Evolutionary conservation across 2,329 filamentous ascomycete genomes (phyloP).

Genomic region (Stromatinia cepivora): DNA sequence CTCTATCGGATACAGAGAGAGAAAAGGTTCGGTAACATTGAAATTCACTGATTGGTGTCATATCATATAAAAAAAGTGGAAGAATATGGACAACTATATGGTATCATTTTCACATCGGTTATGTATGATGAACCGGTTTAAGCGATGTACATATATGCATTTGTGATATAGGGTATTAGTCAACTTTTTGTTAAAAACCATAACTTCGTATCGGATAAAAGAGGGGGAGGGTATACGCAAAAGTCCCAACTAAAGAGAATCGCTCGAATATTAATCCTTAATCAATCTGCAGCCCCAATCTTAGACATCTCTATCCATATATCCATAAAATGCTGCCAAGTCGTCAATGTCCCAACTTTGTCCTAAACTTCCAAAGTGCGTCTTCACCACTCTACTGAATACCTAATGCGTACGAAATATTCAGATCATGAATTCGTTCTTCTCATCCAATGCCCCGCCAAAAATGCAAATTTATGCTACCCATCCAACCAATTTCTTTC

Average conservation of each 20-base stretch:
- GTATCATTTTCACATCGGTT: background rate
- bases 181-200: constrained; percentile 4
- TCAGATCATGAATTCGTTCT: constrained; percentile 20
- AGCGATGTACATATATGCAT: constrained; percentile 7
- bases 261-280: constrained; percentile 16
- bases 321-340: constrained; percentile 22
- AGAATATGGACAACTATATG: background rate
- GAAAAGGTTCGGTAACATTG: background rate
- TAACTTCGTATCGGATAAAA: constrained; percentile 12
- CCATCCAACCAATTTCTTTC: background rate
- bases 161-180: constrained; percentile 6
- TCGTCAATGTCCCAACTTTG: constrained; percentile 1
- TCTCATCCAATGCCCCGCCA: constrained; percentile 6
- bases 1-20: background rate
- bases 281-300: constrained; percentile 23
- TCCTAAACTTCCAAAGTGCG: constrained; percentile 6
- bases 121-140: background rate
- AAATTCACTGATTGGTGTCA: background rate
- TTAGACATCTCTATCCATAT: constrained; percentile 23
- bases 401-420: constrained; percentile 10
- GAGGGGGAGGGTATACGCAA: constrained; percentile 19
- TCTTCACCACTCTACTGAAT: background rate
- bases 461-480: constrained; percentile 16
- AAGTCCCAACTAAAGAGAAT: constrained; percentile 17
- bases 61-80: background rate